Conservation (phyloP, 352 stramenopile species). For the Phytophthora palmivora region DNA sequence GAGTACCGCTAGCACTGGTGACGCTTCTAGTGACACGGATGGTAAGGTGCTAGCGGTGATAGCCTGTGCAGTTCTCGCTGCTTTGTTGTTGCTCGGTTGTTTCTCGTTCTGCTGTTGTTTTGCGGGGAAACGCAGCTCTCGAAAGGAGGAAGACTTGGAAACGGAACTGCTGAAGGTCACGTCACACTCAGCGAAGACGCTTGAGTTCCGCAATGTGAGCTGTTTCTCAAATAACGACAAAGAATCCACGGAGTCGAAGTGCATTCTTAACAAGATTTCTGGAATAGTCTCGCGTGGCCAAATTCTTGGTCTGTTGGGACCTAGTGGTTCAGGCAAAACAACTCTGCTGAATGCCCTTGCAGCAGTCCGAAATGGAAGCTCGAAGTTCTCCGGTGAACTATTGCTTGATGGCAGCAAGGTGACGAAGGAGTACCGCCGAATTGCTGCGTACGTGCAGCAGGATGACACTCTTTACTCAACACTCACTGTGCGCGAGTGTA, state of each 20-base stretch:
- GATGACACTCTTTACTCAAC: slow-evolving; percentile 87
- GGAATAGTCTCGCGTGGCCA: slow-evolving; percentile 60
- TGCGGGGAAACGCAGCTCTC: background rate
- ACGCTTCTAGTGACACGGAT: slow-evolving; percentile 3
- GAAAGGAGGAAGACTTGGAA: slow-evolving; percentile 36
- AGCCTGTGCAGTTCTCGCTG: slow-evolving; percentile 18
- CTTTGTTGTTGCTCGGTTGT: slow-evolving; percentile 18
- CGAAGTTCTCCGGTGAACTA: slow-evolving; percentile 63
- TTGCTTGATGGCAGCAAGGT: slow-evolving; percentile 65
- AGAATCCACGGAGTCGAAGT: slow-evolving; percentile 27
- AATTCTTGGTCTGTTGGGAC: slow-evolving; percentile 75
- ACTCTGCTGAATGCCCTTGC: slow-evolving; percentile 83
- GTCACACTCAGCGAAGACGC: slow-evolving; percentile 44
- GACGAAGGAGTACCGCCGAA: slow-evolving; percentile 65
- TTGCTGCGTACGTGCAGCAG: slow-evolving; percentile 90
- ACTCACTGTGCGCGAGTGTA: slow-evolving; percentile 85
- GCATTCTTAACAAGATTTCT: slow-evolving; percentile 69
- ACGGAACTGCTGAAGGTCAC: slow-evolving; percentile 53
- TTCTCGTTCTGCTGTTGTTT: slow-evolving; percentile 30
- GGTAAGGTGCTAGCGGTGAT: slow-evolving; percentile 21
- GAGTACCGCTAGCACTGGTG: slow-evolving; percentile 18
- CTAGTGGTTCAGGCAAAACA: slow-evolving; percentile 85
- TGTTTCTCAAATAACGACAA: slow-evolving; percentile 40
- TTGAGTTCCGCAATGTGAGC: slow-evolving; percentile 69
- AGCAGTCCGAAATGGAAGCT: slow-evolving; percentile 72